Conservation (phyloP, 768 basidiomycete species). For the Russula earlei region DNA sequence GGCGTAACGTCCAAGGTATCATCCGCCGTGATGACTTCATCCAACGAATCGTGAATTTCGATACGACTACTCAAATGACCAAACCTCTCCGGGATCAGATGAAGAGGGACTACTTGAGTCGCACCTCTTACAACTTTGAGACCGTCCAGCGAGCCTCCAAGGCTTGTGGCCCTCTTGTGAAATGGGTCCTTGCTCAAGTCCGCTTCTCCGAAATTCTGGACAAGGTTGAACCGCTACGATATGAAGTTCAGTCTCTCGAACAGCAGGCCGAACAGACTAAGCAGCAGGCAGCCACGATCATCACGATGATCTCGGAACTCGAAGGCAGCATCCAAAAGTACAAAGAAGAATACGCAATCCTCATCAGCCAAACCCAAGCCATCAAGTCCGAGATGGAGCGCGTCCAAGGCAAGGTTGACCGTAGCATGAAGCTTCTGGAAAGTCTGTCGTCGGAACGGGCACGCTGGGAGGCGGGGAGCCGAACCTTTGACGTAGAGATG, state of each 20-base stretch:
- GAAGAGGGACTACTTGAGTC: constrained; percentile 87
- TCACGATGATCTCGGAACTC: constrained; percentile 85
- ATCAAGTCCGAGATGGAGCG: constrained; percentile 98
- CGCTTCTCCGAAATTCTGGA: constrained; percentile 95
- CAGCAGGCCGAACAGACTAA: constrained; percentile 91
- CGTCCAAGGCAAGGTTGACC: constrained; percentile 93
- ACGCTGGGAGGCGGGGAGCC: constrained; percentile 92
- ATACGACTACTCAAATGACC: constrained; percentile 86
- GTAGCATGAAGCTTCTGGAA: constrained; percentile 90
- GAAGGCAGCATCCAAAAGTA: constrained; percentile 88
- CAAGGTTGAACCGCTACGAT: constrained; percentile 90
- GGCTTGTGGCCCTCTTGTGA: constrained; percentile 96
- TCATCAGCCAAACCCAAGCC: constrained; percentile 94
- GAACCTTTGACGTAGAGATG: constrained; percentile 96
- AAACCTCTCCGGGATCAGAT: constrained; percentile 80
- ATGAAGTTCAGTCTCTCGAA: constrained; percentile 91
- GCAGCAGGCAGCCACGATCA: constrained; percentile 82
- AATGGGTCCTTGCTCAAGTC: constrained; percentile 97
- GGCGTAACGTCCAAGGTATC: constrained; percentile 92
- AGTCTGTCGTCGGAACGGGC: constrained; percentile 90
- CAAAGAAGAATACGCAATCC: constrained; percentile 94
- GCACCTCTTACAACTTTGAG: constrained; percentile 90
- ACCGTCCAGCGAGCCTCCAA: constrained; percentile 89
- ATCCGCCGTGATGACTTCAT: constrained; percentile 98
- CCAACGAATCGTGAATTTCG: constrained; percentile 89